Evolutionary conservation across 192 early-diverging fungal species (phyloP).

Genomic region (Mortierella hygrophila): DNA sequence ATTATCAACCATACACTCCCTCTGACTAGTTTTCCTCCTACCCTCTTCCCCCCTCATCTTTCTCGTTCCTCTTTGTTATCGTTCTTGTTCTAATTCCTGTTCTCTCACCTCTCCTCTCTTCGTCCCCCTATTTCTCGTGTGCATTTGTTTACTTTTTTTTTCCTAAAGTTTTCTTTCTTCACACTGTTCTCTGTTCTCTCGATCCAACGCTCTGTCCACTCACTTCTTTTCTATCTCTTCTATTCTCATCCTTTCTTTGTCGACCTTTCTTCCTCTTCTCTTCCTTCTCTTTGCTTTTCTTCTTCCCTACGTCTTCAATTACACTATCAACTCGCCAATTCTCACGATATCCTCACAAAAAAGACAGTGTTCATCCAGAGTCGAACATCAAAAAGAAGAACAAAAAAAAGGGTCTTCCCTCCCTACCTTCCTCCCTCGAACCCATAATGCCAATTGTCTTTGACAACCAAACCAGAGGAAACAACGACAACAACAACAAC

Average conservation of each 20-base stretch:
- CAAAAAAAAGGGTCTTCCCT: background rate
- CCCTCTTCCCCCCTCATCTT: background rate
- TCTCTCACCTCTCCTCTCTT: background rate
- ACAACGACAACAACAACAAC: background rate
- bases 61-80: background rate
- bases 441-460: constrained; percentile 34
- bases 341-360: background rate
- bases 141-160: background rate
- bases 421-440: background rate
- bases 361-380: background rate
- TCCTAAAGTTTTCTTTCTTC: background rate
- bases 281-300: background rate
- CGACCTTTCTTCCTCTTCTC: background rate
- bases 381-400: background rate
- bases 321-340: background rate
- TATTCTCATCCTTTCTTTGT: background rate
- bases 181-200: background rate
- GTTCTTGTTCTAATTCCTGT: too few relatives aligned
- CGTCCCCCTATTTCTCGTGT: background rate
- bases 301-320: background rate
- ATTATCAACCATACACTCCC: background rate
- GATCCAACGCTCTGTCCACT: background rate
- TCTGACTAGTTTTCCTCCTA: too few relatives aligned
- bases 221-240: background rate
- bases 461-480: background rate